These are phyloP conservation scores for Boletus tomentosulus DNA, from an alignment of 768 basidiomycete genomes.

Conservation along the genomic window DNA sequence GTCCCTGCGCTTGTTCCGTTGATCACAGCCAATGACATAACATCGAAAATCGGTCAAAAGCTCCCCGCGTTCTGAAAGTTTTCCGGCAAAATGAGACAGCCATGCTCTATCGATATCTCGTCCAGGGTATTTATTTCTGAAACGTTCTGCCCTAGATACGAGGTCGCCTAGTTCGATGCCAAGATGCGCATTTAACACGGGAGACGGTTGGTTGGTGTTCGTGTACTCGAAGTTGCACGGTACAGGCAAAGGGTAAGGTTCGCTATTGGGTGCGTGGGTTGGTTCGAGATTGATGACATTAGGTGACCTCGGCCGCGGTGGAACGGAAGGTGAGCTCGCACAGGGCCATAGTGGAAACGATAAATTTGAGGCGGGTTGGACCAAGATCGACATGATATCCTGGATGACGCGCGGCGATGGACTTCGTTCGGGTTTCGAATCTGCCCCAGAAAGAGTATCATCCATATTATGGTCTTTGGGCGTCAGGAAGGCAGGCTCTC, in stretches of 20 bases:
- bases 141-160: slow-evolving; percentile 50
- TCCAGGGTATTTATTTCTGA: slow-evolving; percentile 49
- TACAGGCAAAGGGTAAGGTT: neutral
- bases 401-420: slow-evolving; percentile 29
- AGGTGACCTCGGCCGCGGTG: neutral
- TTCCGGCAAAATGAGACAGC: slow-evolving; percentile 66
- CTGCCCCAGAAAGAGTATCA: neutral
- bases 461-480: neutral
- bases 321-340: neutral
- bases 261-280: neutral
- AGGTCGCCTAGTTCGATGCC: slow-evolving; percentile 56
- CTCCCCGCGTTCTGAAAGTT: slow-evolving; percentile 54
- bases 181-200: slow-evolving; percentile 60
- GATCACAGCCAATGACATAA: slow-evolving; percentile 61
- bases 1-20: slow-evolving; percentile 68
- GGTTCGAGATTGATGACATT: neutral
- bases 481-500: neutral
- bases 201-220: slow-evolving; percentile 30
- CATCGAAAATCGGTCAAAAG: slow-evolving; percentile 60
- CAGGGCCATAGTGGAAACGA: slow-evolving; percentile 6
- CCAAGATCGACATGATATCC: slow-evolving; percentile 30
- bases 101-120: slow-evolving; percentile 60
- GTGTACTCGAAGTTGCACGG: neutral
- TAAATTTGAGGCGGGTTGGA: slow-evolving; percentile 13
- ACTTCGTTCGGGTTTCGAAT: slow-evolving; percentile 6